Evolutionary conservation across 73 alveolate species (phyloP), one percentile per base, ranked within the genome.

Genomic region (Loxodes magnus): DNA sequence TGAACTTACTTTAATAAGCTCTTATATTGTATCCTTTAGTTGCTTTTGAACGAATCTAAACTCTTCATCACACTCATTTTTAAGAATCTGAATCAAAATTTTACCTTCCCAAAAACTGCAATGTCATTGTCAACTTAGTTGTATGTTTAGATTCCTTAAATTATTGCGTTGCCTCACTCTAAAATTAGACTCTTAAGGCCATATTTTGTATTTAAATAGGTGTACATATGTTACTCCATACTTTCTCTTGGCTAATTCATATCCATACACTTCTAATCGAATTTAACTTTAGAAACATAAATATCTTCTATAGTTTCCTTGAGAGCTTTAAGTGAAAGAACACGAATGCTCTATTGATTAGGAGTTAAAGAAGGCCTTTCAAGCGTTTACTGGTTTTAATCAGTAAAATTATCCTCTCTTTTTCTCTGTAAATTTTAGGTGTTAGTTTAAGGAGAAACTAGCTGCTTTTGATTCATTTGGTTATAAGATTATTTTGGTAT

Each of bases 31-130:
- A 41, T 86, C 88, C 57, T 69, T 81, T 35, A 81, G 77, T 26
- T 84, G 71, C 53, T 64, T 66, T 57, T 62, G 74, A 12, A 74
- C 68, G 39, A 82, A 74, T 56, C 91, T 63, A 27, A 88, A 80
- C 43, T 81, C 84, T 62, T 87, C 97, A 42, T 87, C 97, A 28
- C 84, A 73, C 56, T 77, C 86, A 64, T 87, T 87, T 48, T 83
- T 76, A 26, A 87, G 57, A n/a, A 87, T 87, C n/a, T n/a, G n/a
- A n/a, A n/a, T n/a, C n/a, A n/a, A n/a, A n/a, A n/a, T n/a, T n/a
- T n/a, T n/a, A n/a, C n/a, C 64, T 87, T 87, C 4, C 90, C 90
- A 76, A 87, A 87, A 20, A 87, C 79, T 31, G 82, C 64, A 4
- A 82, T 77, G 34, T 87, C 94, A 56, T 79, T 81, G 42, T 87